These are phyloP conservation scores for Pilobolus umbonatus DNA, from an alignment of 192 early-diverging fungal genomes.

Conservation along the genomic window DNA sequence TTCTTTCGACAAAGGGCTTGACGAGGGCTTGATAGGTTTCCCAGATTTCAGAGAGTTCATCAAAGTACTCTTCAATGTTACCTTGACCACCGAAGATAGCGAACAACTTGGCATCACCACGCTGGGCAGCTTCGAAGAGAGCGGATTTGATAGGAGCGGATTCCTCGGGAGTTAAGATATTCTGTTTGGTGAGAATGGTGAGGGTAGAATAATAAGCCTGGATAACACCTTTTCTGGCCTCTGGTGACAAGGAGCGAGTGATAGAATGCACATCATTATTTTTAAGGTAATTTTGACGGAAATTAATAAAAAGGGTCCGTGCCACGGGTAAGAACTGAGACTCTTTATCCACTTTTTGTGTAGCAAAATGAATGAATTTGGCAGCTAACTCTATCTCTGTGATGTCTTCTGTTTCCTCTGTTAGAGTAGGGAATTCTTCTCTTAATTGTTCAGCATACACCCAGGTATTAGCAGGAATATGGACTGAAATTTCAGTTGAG, in stretches of 20 bases:
- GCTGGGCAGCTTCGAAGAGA: constrained; percentile 60
- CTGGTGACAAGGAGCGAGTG: constrained; percentile 44
- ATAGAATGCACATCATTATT: constrained; percentile 84
- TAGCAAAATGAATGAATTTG: constrained; percentile 66
- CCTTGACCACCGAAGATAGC: constrained; percentile 97
- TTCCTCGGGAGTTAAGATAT: constrained; percentile 33
- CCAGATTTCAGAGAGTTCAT: constrained; percentile 78
- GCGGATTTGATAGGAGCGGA: constrained; percentile 51
- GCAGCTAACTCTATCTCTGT: constrained; percentile 69
- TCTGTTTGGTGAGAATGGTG: constrained; percentile 52
- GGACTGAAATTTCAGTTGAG: constrained; percentile 73
- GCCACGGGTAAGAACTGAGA: constrained; percentile 66
- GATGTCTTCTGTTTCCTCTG: constrained; percentile 52
- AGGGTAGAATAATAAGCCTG: constrained; percentile 76
- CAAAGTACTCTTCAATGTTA: constrained; percentile 92
- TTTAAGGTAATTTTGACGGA: constrained; percentile 67
- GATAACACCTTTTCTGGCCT: constrained; percentile 57
- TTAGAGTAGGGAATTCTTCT: constrained; percentile 59
- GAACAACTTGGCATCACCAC: constrained; percentile 60
- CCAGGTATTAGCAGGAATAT: constrained; percentile 83
- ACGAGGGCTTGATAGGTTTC: constrained; percentile 75
- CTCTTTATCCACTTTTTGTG: constrained; percentile 31
- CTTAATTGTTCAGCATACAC: constrained; percentile 81
- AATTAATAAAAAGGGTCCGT: constrained; percentile 67
- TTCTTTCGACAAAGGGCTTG: constrained; percentile 68